A percentile compares a stretch with the other conserved stretches of the same genome.
Evolutionary conservation across 495 filamentous ascomycete species (phyloP).

Genomic region (Talaromyces thailandensis): DNA sequence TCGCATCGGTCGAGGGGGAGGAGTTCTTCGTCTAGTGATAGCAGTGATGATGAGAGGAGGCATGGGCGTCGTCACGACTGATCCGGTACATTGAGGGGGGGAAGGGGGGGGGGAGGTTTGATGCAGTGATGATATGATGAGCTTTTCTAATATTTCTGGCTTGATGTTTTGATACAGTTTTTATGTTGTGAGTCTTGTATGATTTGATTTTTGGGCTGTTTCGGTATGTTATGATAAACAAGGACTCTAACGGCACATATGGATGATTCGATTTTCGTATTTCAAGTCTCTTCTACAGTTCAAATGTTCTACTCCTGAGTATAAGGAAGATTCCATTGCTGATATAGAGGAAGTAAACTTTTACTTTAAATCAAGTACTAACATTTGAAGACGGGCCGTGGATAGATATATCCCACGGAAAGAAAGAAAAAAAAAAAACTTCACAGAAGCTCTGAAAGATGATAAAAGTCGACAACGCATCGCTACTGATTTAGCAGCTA

Average conservation of each 20-base stretch:
- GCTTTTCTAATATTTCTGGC: neutral
- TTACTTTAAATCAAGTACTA: too few species aligned
- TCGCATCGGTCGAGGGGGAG: neutral
- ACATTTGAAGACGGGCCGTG: neutral
- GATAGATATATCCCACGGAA: neutral
- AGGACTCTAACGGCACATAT: neutral
- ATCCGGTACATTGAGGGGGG: too few species aligned
- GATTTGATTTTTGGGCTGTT: neutral
- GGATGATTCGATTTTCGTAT: too few species aligned
- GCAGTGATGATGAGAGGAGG: neutral
- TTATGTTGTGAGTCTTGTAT: neutral
- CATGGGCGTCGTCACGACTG: neutral
- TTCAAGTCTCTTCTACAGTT: neutral
- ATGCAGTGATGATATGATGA: neutral
- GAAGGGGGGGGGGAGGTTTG: too few species aligned
- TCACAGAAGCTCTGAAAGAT: neutral
- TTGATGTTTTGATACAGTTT: neutral
- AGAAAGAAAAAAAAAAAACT: neutral
- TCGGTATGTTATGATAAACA: neutral
- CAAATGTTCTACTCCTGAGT: too few species aligned
- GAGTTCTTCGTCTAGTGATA: neutral
- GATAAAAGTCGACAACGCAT: neutral
- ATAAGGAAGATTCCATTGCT: too few species aligned
- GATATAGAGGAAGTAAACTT: too few species aligned
- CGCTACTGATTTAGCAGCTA: slow-evolving; percentile 21